These are phyloP conservation scores for Fusarium nelsonii DNA, from an alignment of 2,329 filamentous ascomycete species.

Conservation along the genomic window DNA sequence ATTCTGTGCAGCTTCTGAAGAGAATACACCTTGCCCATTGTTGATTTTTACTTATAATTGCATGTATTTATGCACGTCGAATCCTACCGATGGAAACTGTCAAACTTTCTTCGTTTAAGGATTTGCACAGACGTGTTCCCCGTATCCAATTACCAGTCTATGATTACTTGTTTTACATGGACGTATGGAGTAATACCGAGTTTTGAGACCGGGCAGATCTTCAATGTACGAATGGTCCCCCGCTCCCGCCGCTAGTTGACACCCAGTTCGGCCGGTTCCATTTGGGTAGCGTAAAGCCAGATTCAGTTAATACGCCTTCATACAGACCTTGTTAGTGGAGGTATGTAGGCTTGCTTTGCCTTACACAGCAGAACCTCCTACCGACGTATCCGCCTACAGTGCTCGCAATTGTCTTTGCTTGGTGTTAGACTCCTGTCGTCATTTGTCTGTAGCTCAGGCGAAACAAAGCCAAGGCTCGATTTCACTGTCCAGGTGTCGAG, in stretches of 20 bases:
- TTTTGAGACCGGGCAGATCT: constrained; percentile 20
- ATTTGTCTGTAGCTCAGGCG: constrained; percentile 9
- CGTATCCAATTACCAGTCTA: background rate
- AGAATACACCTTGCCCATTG: background rate
- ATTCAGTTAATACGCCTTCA: background rate
- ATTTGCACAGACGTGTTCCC: background rate
- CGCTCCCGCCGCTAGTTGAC: constrained; percentile 37
- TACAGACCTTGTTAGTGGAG: background rate
- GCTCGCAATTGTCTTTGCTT: constrained; percentile 21
- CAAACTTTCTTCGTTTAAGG: background rate
- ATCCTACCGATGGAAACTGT: background rate
- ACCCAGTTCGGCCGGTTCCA: constrained; percentile 31
- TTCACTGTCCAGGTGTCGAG: constrained; percentile 5
- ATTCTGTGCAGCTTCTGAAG: constrained; percentile 8
- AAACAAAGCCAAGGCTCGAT: constrained; percentile 27
- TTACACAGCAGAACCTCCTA: constrained; percentile 2
- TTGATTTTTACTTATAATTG: background rate
- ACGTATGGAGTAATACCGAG: background rate
- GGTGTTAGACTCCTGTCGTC: constrained; percentile 7
- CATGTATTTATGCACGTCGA: background rate
- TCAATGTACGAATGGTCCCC: constrained; percentile 30
- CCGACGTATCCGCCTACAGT: constrained; percentile 16
- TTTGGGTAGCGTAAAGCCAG: constrained; percentile 10
- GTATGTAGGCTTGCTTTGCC: background rate
- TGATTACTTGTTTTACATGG: background rate